Conservation (phyloP, 495 filamentous ascomycete genomes). For the Margaritispora aquatica region DNA sequence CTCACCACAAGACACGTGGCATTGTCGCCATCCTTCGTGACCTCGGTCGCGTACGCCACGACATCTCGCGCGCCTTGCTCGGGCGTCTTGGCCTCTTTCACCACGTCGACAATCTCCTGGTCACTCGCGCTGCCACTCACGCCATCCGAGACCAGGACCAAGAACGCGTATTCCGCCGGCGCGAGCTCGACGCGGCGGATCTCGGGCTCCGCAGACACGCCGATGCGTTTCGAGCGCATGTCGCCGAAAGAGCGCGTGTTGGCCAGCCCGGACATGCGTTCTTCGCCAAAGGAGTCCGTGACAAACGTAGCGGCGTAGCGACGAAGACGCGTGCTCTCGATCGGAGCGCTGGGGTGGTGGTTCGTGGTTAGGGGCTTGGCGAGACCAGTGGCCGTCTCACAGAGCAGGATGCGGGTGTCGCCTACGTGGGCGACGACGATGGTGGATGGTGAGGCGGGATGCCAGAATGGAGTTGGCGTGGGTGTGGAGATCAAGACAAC, state of each 20-base stretch:
- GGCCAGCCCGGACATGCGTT: constrained; percentile 87
- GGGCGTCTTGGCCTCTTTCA: constrained; percentile 89
- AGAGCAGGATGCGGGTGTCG: constrained; percentile 85
- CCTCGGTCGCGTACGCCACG: constrained; percentile 81
- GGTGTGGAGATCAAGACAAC: constrained; percentile 87
- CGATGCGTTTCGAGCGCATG: constrained; percentile 82
- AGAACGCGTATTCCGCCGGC: constrained; percentile 78
- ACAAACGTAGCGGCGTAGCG: constrained; percentile 82
- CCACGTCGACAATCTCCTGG: constrained; percentile 91
- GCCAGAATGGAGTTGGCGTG: constrained; percentile 89
- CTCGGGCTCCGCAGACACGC: constrained; percentile 90
- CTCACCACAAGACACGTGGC: constrained; percentile 90
- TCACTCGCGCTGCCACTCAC: constrained; percentile 76
- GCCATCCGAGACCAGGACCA: constrained; percentile 84
- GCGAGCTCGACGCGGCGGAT: constrained; percentile 64
- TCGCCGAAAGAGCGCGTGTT: constrained; percentile 94
- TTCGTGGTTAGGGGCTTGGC: constrained; percentile 76
- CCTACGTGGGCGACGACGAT: constrained; percentile 87
- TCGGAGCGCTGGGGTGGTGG: constrained; percentile 83
- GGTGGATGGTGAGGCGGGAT: constrained; percentile 75
- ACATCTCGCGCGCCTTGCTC: constrained; percentile 76
- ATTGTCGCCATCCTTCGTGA: constrained; percentile 79
- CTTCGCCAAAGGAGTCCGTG: constrained; percentile 95
- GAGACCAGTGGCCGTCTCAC: constrained; percentile 68
- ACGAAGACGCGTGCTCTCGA: constrained; percentile 74